Evolutionary conservation across 2,329 filamentous ascomycete genomes (phyloP).

Genomic region (Colletotrichum eremochloae): DNA sequence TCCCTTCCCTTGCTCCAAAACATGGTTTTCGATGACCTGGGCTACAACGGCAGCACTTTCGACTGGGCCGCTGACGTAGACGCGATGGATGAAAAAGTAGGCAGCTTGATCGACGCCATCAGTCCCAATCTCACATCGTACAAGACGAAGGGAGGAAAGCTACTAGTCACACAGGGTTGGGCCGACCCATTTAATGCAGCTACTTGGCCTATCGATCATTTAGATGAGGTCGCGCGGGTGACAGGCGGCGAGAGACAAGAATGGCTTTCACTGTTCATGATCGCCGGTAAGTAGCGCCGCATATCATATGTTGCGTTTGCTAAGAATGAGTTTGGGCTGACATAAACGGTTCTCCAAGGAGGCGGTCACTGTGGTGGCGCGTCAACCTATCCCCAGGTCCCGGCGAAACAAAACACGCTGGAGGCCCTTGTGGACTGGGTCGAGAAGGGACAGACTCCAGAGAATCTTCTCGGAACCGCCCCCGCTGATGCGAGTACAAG

Average conservation of each 20-base stretch:
- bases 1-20: slow-evolving; percentile 35
- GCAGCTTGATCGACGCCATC: slow-evolving; percentile 18
- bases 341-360: not conserved
- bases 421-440: slow-evolving; percentile 27
- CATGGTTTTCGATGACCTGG: slow-evolving; percentile 30
- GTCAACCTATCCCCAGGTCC: slow-evolving; percentile 25
- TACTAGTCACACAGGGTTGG: slow-evolving; percentile 21
- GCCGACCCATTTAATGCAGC: slow-evolving; percentile 29
- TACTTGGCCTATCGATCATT: slow-evolving; percentile 29
- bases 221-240: slow-evolving; percentile 49
- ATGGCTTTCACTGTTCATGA: slow-evolving; percentile 28
- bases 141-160: slow-evolving; percentile 14
- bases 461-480: not conserved
- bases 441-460: slow-evolving; percentile 3
- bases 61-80: slow-evolving; percentile 20
- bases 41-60: slow-evolving; percentile 26
- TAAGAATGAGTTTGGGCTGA: not conserved
- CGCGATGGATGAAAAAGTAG: slow-evolving; percentile 25
- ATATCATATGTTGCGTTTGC: no score
- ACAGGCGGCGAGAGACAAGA: slow-evolving; percentile 32
- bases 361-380: slow-evolving; percentile 32
- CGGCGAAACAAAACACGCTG: slow-evolving; percentile 14
- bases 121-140: slow-evolving; percentile 28
- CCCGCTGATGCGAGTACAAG: slow-evolving; percentile 25
- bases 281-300: not conserved